Conservation (phyloP, 2,329 filamentous ascomycete genomes). For the Claviceps arundinis region DNA sequence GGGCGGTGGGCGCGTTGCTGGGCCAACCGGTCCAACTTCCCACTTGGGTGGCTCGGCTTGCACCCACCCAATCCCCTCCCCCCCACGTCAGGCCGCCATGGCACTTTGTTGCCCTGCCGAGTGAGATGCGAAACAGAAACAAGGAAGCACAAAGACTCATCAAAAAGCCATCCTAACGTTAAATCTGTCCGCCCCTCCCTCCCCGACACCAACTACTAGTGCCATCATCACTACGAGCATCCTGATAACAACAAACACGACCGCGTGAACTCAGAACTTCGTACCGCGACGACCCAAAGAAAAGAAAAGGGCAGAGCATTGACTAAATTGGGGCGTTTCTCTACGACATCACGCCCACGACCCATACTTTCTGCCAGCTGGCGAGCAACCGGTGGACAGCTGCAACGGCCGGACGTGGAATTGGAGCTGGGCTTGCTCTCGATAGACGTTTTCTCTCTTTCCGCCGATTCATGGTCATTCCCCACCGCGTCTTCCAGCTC, state of each 20-base stretch:
- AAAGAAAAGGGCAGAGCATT: background rate
- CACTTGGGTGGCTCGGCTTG: constrained; percentile 8
- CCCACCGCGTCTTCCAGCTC: background rate
- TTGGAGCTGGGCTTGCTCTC: constrained; percentile 1
- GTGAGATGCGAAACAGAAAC: background rate
- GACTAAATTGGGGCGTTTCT: background rate
- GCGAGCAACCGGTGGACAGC: background rate
- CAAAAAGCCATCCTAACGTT: background rate
- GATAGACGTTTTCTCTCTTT: background rate
- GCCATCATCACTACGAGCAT: background rate
- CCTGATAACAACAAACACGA: constrained; percentile 1
- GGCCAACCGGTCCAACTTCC: constrained; percentile 21
- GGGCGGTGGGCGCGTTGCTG: constrained; percentile 15
- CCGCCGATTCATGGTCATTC: background rate
- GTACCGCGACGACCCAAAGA: background rate
- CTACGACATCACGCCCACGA: constrained; percentile 1
- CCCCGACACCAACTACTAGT: background rate
- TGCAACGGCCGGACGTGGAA: constrained; percentile 1
- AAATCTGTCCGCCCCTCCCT: background rate
- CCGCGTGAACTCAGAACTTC: background rate
- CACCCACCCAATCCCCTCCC: background rate
- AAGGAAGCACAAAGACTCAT: constrained; percentile 1
- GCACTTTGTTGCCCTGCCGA: constrained; percentile 7
- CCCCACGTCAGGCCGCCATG: constrained; percentile 6
- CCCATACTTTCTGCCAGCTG: background rate